Evolutionary conservation across 306 rosid species (phyloP).

Genomic region (Morella rubra): DNA sequence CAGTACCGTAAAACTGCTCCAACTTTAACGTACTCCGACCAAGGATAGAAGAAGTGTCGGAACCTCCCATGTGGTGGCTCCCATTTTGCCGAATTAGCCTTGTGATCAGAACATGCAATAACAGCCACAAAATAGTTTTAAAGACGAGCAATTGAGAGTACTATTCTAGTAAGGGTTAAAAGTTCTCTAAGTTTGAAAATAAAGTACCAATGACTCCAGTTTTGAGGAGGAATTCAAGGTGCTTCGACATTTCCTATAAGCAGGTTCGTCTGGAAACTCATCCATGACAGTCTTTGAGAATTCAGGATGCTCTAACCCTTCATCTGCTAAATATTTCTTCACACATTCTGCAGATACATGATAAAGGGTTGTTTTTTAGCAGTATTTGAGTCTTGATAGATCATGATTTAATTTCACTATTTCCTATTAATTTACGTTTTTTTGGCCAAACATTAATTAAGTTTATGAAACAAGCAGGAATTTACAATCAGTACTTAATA

Average conservation of each 20-base stretch:
- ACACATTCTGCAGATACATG: constrained; percentile 51
- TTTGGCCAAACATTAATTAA: too few relatives aligned
- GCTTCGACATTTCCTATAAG: constrained; percentile 55
- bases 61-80: constrained; percentile 87
- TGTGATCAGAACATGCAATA: constrained; percentile 3
- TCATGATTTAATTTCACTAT: too few relatives aligned
- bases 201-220: constrained; percentile 53
- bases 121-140: neutral
- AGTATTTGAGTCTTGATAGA: too few relatives aligned
- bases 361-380: neutral
- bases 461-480: too few relatives aligned
- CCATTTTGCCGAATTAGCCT: constrained; percentile 85
- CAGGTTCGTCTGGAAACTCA: constrained; percentile 64
- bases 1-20: constrained; percentile 64
- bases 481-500: too few relatives aligned
- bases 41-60: constrained; percentile 62
- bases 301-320: constrained; percentile 42
- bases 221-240: constrained; percentile 63
- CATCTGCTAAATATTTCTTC: constrained; percentile 56
- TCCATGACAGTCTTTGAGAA: constrained; percentile 45
- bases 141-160: neutral
- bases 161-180: neutral
- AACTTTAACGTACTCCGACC: constrained; percentile 69
- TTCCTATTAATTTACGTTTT: too few relatives aligned
- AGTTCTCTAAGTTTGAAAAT: neutral